Evolutionary conservation across 805 yeast species (phyloP).

Genomic region (Wickerhamiella alocasiicola): DNA sequence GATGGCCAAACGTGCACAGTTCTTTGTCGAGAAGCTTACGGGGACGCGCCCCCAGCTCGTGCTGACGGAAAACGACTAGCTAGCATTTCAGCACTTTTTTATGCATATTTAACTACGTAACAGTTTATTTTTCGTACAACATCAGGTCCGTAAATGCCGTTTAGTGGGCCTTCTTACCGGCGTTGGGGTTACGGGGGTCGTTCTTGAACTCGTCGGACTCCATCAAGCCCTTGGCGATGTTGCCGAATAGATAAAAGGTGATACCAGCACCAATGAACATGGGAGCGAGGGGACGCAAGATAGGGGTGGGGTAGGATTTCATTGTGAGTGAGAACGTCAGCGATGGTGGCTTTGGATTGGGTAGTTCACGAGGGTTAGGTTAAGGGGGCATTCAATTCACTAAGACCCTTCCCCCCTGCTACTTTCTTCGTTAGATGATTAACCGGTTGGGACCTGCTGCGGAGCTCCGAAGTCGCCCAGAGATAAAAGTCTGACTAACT

Average conservation of each 20-base stretch:
- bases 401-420: too few relatives aligned
- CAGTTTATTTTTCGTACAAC: not conserved
- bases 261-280: conserved; percentile 69
- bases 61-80: conserved; percentile 17
- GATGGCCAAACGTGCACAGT: conserved; percentile 18
- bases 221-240: conserved; percentile 55
- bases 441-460: too few relatives aligned
- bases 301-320: conserved; percentile 39
- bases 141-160: too few relatives aligned
- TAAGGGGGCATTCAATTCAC: too few relatives aligned
- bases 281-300: conserved; percentile 74
- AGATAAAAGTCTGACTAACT: too few relatives aligned
- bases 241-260: conserved; percentile 58
- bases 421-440: too few relatives aligned
- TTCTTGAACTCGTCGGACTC: conserved; percentile 67
- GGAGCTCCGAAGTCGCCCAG: too few relatives aligned
- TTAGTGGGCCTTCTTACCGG: conserved; percentile 31
- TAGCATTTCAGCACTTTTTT: not conserved
- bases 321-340: conserved; percentile 11
- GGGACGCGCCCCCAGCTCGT: conserved; percentile 16
- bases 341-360: not conserved
- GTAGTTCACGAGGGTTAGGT: too few relatives aligned
- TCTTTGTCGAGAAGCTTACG: conserved; percentile 14
- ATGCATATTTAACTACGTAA: not conserved
- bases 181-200: conserved; percentile 88